Base-by-base conservation (phyloP, 495 filamentous ascomycete species). In the Melanomma pulvis-pyrius region DNA sequence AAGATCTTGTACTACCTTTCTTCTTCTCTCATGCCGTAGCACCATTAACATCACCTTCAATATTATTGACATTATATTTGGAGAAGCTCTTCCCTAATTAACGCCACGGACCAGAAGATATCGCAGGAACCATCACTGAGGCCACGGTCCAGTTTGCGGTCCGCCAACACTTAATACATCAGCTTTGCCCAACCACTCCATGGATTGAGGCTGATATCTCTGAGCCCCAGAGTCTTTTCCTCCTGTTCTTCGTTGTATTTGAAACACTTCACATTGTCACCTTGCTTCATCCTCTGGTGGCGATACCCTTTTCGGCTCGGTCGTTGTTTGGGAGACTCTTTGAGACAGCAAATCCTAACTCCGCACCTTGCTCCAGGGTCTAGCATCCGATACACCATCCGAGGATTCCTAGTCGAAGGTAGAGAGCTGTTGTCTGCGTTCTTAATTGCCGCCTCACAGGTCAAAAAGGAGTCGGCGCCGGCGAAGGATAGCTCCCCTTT, bases 61-160 rank as follows among this genome's bases (percentile, higher is more conserved):
- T 67, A 71, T 64, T 71, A 71, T 63, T 71, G 59, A 36, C 54
- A 59, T 55, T 63, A 66, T 71, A 71, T 71, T 56, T 71, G 58
- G 32, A 67, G 59, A 67, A 46, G n/a, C 59, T 59, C 60, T 47
- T 63, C 39, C 59, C 63, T 66, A 60, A 67, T 71, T 71, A 70
- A 71, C 55, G 13, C 50, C 54, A 53, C 68, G 51, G 59, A 55
- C 36, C 63, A 44, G 30, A 59, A 66, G 29, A 39, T 62, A 56
- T 64, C 46, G 48, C 54, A 66, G 55, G 51, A 34, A 55, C 22
- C 32, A 32, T 59, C 59, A 46, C n/a, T 28, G 15, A 60, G 65
- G 34, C 60, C 65, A 68, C 64, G 60, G 60, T 68, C 56, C 69
- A 63, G 48, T 51, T 39, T 61, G 64, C 65, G 61, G 56, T 71